Evolutionary conservation across 1,284 basidiomycete genomes (phyloP).

Genomic region (Cutaneotrichosporon sp.): DNA sequence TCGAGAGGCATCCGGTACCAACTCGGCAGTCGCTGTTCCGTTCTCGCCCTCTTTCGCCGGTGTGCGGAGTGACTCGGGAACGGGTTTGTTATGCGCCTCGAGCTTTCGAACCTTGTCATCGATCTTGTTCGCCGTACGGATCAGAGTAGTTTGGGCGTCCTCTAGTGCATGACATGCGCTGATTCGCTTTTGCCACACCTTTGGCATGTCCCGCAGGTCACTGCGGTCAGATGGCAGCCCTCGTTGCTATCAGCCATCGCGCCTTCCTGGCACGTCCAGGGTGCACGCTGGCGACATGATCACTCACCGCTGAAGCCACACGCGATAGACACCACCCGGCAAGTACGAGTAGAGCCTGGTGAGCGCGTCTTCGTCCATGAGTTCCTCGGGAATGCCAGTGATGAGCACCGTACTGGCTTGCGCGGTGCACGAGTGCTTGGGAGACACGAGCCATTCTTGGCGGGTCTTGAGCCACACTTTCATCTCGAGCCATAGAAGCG

Average conservation of each 20-base stretch:
- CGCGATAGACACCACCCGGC: slow-evolving; percentile 69
- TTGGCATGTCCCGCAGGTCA: slow-evolving; percentile 62
- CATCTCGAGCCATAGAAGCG: slow-evolving; percentile 66
- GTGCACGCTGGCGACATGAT: not conserved
- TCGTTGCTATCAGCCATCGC: not conserved
- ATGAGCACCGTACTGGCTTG: slow-evolving; percentile 76
- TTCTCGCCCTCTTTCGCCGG: not conserved
- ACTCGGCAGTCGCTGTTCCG: not conserved
- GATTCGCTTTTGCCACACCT: slow-evolving; percentile 61
- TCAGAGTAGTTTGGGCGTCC: slow-evolving; percentile 61
- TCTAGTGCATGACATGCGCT: slow-evolving; percentile 65
- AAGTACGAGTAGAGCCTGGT: slow-evolving; percentile 65
- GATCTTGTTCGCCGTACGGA: slow-evolving; percentile 55
- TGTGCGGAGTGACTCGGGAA: not conserved
- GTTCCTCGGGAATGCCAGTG: slow-evolving; percentile 66
- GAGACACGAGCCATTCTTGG: slow-evolving; percentile 67
- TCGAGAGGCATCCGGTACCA: slow-evolving; percentile 41
- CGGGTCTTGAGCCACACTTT: slow-evolving; percentile 64
- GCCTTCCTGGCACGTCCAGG: not conserved
- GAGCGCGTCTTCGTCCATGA: slow-evolving; percentile 63
- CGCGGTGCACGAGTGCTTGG: slow-evolving; percentile 62
- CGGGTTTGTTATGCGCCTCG: not conserved
- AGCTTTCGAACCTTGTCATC: slow-evolving; percentile 40
- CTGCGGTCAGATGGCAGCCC: not conserved
- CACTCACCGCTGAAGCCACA: slow-evolving; percentile 65